phyloP scores from a whole-genome alignment of 495 filamentous ascomycete species.

The Podospora anserina region DNA sequence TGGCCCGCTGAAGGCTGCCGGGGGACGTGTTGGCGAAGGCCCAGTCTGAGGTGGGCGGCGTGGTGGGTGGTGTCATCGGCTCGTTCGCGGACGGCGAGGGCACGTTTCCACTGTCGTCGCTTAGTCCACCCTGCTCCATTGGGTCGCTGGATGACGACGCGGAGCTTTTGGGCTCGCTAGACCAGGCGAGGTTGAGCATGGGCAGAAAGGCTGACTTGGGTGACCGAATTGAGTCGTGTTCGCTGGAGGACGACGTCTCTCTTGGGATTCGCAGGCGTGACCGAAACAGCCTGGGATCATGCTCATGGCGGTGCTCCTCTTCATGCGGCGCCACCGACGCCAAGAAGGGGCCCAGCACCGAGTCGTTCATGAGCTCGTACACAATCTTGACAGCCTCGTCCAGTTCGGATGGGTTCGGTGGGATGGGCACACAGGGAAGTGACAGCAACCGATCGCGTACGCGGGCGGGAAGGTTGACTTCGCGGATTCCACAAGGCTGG shows the following conservation, averaged over 20 bases:
- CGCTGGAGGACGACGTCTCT: conserved; percentile 24
- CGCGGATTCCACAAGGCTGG: conserved; percentile 71
- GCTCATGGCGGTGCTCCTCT: conserved; percentile 25
- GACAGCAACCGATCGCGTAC: conserved; percentile 78
- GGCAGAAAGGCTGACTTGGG: conserved; percentile 45
- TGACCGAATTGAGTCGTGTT: conserved; percentile 41
- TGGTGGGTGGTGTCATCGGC: conserved; percentile 87
- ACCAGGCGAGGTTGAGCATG: conserved; percentile 41
- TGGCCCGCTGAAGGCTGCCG: conserved; percentile 49
- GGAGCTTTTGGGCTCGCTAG: conserved; percentile 37
- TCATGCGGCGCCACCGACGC: conserved; percentile 52
- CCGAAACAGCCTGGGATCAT: conserved; percentile 38
- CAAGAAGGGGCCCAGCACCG: conserved; percentile 79
- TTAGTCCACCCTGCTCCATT: conserved; percentile 38
- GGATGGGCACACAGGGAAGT: conserved; percentile 56
- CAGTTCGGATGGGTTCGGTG: conserved; percentile 73
- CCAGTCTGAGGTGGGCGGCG: conserved; percentile 67
- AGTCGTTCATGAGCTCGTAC: conserved; percentile 96
- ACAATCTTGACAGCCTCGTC: conserved; percentile 89
- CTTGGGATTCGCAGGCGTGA: conserved; percentile 39
- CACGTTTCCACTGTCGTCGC: conserved; percentile 51
- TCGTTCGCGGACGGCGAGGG: conserved; percentile 53
- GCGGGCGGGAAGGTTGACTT: conserved; percentile 87
- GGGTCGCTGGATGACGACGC: conserved; percentile 37
- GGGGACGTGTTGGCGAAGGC: conserved; percentile 49